Evolutionary conservation across 2,329 filamentous ascomycete species (phyloP).

Genomic region (Clonostachys rosea): DNA sequence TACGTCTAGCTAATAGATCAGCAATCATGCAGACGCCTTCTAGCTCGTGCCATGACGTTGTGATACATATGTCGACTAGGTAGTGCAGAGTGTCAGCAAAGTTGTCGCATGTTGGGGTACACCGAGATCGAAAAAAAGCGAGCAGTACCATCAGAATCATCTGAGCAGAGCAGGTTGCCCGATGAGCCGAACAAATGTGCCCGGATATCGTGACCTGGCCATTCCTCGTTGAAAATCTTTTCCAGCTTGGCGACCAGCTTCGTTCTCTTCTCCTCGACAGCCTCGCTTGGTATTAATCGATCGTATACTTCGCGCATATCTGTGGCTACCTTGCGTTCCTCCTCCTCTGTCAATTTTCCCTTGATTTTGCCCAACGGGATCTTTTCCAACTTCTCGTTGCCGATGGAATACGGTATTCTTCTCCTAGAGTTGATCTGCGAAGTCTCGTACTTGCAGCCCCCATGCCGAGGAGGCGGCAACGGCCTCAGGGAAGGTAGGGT

Average conservation of each 20-base stretch:
- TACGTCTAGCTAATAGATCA: slow-evolving; percentile 79
- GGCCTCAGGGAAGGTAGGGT: slow-evolving; percentile 64
- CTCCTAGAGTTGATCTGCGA: slow-evolving; percentile 75
- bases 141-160: slow-evolving; percentile 81
- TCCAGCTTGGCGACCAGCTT: slow-evolving; percentile 84
- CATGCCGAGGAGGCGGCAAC: slow-evolving; percentile 47
- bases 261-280: slow-evolving; percentile 71
- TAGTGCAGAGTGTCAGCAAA: slow-evolving; percentile 23
- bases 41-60: slow-evolving; percentile 80
- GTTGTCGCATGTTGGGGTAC: slow-evolving; percentile 18
- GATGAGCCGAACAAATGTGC: slow-evolving; percentile 98
- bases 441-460: slow-evolving; percentile 84
- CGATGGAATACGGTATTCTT: slow-evolving; percentile 87
- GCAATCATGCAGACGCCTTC: slow-evolving; percentile 90
- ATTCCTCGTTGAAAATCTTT: slow-evolving; percentile 81
- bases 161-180: slow-evolving; percentile 89
- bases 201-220: slow-evolving; percentile 84
- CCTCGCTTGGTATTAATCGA: slow-evolving; percentile 73
- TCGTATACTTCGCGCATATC: slow-evolving; percentile 86
- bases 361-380: slow-evolving; percentile 69
- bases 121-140: not conserved
- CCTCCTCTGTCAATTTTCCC: slow-evolving; percentile 63
- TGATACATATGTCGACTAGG: slow-evolving; percentile 90
- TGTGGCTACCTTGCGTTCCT: slow-evolving; percentile 69
- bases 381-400: slow-evolving; percentile 72